phyloP scores from a whole-genome alignment of 2,329 filamentous ascomycete genomes.

The Colletotrichum kahawae region DNA sequence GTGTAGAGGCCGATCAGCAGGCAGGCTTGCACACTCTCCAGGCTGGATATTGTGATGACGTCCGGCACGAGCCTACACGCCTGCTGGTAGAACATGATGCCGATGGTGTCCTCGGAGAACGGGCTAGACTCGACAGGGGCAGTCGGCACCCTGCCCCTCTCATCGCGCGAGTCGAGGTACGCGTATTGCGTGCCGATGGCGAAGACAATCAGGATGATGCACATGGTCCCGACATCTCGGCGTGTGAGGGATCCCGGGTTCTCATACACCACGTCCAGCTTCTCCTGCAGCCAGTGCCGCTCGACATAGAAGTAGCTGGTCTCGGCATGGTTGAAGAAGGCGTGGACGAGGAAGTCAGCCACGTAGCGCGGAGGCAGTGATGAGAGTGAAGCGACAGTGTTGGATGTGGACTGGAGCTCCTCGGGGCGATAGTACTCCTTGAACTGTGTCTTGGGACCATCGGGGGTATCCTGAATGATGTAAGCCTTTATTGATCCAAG shows the following conservation, averaged over 20 bases:
- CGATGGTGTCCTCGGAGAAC: conserved; percentile 57
- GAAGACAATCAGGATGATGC: conserved; percentile 51
- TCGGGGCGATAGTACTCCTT: conserved; percentile 51
- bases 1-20: conserved; percentile 61
- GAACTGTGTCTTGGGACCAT: conserved; percentile 28
- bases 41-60: conserved; percentile 59
- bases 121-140: conserved; percentile 22
- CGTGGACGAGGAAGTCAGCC: conserved; percentile 49
- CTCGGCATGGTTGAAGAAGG: conserved; percentile 53
- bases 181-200: conserved; percentile 58
- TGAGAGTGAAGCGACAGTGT: conserved; percentile 41
- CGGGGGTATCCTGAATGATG: conserved; percentile 1
- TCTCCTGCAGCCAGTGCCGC: conserved; percentile 44
- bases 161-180: conserved; percentile 43
- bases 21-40: conserved; percentile 63
- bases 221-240: conserved; percentile 45
- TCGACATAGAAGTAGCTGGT: conserved; percentile 56
- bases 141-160: conserved; percentile 12
- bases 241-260: conserved; percentile 40
- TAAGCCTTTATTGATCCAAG: background rate
- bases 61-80: conserved; percentile 60
- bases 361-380: conserved; percentile 51
- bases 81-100: conserved; percentile 61
- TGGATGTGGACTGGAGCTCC: conserved; percentile 46
- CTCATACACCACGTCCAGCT: conserved; percentile 46